These are phyloP conservation scores for Apophysomyces variabilis DNA, from an alignment of 371 early-diverging fungal species.

Conservation along the genomic window DNA sequence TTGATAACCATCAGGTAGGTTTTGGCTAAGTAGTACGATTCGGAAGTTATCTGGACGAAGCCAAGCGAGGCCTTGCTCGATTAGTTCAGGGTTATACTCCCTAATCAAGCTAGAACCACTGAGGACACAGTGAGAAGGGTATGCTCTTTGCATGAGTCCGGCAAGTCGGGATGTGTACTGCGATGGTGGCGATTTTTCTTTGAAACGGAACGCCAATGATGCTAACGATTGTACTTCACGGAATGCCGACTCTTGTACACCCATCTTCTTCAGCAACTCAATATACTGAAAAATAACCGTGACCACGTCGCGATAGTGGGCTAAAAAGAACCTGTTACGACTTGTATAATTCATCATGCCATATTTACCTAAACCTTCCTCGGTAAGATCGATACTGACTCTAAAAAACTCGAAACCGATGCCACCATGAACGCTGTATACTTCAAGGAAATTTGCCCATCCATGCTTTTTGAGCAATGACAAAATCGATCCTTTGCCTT, in stretches of 20 bases:
- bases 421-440: conserved; percentile 70
- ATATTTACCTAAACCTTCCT: conserved; percentile 73
- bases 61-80: conserved; percentile 58
- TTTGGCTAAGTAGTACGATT: conserved; percentile 50
- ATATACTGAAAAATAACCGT: conserved; percentile 88
- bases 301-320: conserved; percentile 78
- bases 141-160: conserved; percentile 67
- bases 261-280: conserved; percentile 68
- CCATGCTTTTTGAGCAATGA: conserved; percentile 83
- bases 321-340: conserved; percentile 24
- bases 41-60: conserved; percentile 76
- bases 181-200: conserved; percentile 76
- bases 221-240: conserved; percentile 76
- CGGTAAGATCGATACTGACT: conserved; percentile 81
- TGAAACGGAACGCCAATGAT: conserved; percentile 78
- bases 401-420: conserved; percentile 83
- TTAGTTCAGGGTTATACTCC: conserved; percentile 64
- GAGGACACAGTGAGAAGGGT: conserved; percentile 71
- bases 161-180: conserved; percentile 66
- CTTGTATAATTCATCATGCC: neutral
- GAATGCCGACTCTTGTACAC: conserved; percentile 79
- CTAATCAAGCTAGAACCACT: conserved; percentile 72
- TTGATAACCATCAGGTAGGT: conserved; percentile 49
- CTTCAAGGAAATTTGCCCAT: conserved; percentile 85
- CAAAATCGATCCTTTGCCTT: conserved; percentile 85